These are phyloP conservation scores for Inonotus obliquus DNA, from an alignment of 1,284 basidiomycete genomes.

Conservation along the genomic window DNA sequence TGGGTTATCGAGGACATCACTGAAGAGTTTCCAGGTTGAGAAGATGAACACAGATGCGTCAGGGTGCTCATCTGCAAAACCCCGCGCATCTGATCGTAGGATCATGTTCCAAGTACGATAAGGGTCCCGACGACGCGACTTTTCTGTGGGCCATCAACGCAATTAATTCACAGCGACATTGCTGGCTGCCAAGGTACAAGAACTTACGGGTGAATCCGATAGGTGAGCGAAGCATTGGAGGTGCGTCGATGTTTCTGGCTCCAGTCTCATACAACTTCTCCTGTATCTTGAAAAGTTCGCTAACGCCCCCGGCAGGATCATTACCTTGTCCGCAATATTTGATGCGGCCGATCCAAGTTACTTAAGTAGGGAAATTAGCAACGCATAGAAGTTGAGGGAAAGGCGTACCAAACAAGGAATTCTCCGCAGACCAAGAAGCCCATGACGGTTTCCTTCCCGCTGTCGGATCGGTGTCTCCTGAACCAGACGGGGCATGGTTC, in stretches of 20 bases:
- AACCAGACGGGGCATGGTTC: slow-evolving; percentile 16
- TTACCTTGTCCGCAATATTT: slow-evolving; percentile 52
- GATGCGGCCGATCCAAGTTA: slow-evolving; percentile 62
- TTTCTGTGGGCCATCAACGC: background rate
- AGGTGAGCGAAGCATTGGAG: slow-evolving; percentile 43
- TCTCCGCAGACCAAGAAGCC: slow-evolving; percentile 37
- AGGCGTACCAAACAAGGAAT: slow-evolving; percentile 44
- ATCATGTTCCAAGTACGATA: slow-evolving; percentile 42
- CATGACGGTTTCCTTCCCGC: slow-evolving; percentile 35
- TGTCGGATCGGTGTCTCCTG: slow-evolving; percentile 26
- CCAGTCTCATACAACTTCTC: slow-evolving; percentile 43
- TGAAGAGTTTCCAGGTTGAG: slow-evolving; percentile 45
- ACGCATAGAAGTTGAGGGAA: background rate
- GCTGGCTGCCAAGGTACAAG: slow-evolving; percentile 10
- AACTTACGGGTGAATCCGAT: slow-evolving; percentile 10
- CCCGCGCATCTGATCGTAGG: slow-evolving; percentile 29
- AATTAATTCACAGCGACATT: background rate
- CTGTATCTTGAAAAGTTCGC: slow-evolving; percentile 39
- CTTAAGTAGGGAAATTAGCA: slow-evolving; percentile 28
- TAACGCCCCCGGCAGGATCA: slow-evolving; percentile 23
- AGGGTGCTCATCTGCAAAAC: slow-evolving; percentile 36
- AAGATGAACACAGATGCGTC: slow-evolving; percentile 45
- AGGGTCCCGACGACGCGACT: background rate
- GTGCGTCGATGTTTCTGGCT: slow-evolving; percentile 59
- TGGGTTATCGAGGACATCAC: slow-evolving; percentile 43